Conservation (phyloP, 345 rosid species). For the Turritis glabra region DNA sequence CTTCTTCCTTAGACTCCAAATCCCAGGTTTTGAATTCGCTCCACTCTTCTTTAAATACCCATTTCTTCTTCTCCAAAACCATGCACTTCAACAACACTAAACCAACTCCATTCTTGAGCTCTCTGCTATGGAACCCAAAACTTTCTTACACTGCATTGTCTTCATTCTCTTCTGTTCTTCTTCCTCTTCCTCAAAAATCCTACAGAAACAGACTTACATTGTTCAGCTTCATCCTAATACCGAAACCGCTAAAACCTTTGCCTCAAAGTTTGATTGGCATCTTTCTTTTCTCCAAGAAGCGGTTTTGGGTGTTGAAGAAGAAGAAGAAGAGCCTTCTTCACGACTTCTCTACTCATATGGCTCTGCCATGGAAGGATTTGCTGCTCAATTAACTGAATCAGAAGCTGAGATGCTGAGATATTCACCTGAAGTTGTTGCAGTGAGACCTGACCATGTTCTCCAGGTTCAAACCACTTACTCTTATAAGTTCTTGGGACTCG, state of each 20-base stretch:
- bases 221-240: constrained; percentile 84
- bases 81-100: constrained; percentile 41
- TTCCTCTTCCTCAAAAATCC: constrained; percentile 36
- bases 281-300: constrained; percentile 62
- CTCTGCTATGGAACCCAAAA: constrained; percentile 45
- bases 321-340: constrained; percentile 56
- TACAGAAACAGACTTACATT: constrained; percentile 57
- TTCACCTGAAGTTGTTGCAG: constrained; percentile 63
- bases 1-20: constrained; percentile 40
- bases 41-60: constrained; percentile 63
- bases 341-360: constrained; percentile 82
- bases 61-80: constrained; percentile 33
- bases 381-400: constrained; percentile 66
- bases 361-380: constrained; percentile 87
- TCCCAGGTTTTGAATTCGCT: constrained; percentile 46
- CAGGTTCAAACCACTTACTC: constrained; percentile 86
- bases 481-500: constrained; percentile 78
- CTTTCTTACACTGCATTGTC: constrained; percentile 27
- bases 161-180: constrained; percentile 41
- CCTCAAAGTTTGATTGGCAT: constrained; percentile 67
- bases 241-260: constrained; percentile 35
- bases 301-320: constrained; percentile 34
- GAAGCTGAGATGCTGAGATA: constrained; percentile 52
- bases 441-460: constrained; percentile 67
- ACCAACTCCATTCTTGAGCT: constrained; percentile 10